Base-by-base conservation (phyloP, 495 filamentous ascomycete genomes). In the Podospora bellae-mahoneyi region DNA sequence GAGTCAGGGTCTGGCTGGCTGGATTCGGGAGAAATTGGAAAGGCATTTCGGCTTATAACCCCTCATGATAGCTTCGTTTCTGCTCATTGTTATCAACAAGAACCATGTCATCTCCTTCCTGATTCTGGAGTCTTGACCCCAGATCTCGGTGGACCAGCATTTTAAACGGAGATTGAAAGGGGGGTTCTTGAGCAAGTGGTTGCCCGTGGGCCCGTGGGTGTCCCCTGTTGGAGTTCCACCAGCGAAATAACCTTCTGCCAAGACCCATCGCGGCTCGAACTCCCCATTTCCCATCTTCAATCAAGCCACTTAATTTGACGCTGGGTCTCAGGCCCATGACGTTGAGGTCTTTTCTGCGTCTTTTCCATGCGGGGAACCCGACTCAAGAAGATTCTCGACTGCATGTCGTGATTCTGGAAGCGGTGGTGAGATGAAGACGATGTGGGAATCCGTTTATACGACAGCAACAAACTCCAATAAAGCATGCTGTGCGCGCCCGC, bases 161-260 rank as follows among this genome's bases (percentile, higher is more conserved):
- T 62, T 65, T 62, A 61, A 65, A 28, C 28, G 30, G 28, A 65
- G n/a, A 66, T 66, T 58, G 55, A 58, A 66, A 64, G 63, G 68
- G 68, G 61, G 64, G 15, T 48, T 48, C 7, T 18, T 66, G 13
- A 20, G 15, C 34, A 62, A 7, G 32, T 65, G 65, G 19, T 61
- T 34, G 20, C 30, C 68, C 65, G 32, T 70, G 68, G 27, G 20
- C 30, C 68, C 65, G 32, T 70, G 68, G 27, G 6, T 48, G 39
- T 10, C 39, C 39, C 39, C 39, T 48, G 39, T 20, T 68, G 13
- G 28, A 65, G 32, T 66, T 64, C 57, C 62, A 67, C 60, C 30
- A 23, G 39, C 64, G 62, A 71, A 68, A 71, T 68, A 71, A 67
- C 62, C 57, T 67, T 67, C 26, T 65, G 69, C 69, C 65, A 67